phyloP scores from a whole-genome alignment of 208 protist species.

The Porcisia hertigi region DNA sequence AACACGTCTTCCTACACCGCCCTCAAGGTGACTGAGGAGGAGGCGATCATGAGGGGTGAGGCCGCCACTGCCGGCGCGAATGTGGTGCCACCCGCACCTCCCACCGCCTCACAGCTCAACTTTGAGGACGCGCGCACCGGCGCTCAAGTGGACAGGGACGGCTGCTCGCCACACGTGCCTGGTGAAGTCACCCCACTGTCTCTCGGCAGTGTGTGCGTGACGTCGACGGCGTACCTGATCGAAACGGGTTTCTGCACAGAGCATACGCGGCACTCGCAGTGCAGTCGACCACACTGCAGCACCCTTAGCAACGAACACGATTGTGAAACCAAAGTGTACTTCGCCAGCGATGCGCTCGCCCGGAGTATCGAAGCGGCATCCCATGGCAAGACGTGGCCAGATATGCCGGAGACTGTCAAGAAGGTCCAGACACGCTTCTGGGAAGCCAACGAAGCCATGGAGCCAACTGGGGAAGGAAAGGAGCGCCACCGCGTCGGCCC shows the following conservation, averaged over 20 bases:
- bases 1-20: conserved; percentile 34
- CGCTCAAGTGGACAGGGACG: conserved; percentile 38
- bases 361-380: conserved; percentile 44
- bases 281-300: conserved; percentile 53
- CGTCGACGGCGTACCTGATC: conserved; percentile 43
- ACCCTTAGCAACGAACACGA: conserved; percentile 20
- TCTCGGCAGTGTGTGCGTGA: conserved; percentile 62
- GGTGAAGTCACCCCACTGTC: conserved; percentile 26
- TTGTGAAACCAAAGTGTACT: conserved; percentile 34
- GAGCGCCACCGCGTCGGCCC: conserved; percentile 5
- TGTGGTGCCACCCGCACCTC: conserved; percentile 4
- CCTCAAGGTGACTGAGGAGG: conserved; percentile 8
- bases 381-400: conserved; percentile 34
- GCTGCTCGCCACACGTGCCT: conserved; percentile 34
- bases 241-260: conserved; percentile 50
- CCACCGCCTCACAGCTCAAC: conserved; percentile 30
- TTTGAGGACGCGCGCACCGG: conserved; percentile 24
- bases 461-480: conserved; percentile 9
- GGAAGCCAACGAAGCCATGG: conserved; percentile 49
- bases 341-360: conserved; percentile 32
- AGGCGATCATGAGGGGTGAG: conserved; percentile 21
- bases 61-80: background rate
- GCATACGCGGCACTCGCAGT: conserved; percentile 39
- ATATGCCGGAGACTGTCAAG: conserved; percentile 31
- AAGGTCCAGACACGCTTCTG: conserved; percentile 38